These are phyloP conservation scores for Trichomonas gallinae DNA, from an alignment of 208 protist genomes.

Conservation along the genomic window DNA sequence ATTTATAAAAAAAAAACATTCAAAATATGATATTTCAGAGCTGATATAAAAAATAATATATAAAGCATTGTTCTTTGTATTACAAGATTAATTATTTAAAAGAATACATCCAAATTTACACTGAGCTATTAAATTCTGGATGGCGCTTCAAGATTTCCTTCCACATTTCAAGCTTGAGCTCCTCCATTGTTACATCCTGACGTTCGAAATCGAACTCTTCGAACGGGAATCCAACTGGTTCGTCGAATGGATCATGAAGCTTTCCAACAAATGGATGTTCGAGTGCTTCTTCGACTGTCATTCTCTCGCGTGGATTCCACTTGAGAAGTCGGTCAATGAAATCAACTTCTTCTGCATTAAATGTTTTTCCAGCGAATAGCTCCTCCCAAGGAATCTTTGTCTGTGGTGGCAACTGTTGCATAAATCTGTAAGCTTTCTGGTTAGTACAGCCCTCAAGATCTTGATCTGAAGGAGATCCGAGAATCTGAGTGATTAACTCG, in stretches of 20 bases:
- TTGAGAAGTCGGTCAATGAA: slow-evolving; percentile 42
- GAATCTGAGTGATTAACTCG: slow-evolving; percentile 57
- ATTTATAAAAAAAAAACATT: too few species aligned
- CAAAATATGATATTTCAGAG: too few species aligned
- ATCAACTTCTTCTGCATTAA: slow-evolving; percentile 33
- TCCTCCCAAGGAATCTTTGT: slow-evolving; percentile 41
- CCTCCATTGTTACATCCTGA: background rate
- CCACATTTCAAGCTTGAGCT: background rate
- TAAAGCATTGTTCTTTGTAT: too few species aligned
- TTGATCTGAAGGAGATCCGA: slow-evolving; percentile 63
- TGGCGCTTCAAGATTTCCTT: background rate
- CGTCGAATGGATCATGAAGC: slow-evolving; percentile 1
- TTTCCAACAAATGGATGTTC: slow-evolving; percentile 24
- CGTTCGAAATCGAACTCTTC: background rate
- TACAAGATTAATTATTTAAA: too few species aligned
- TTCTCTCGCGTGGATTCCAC: slow-evolving; percentile 43
- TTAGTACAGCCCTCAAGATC: slow-evolving; percentile 61
- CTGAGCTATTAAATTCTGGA: background rate
- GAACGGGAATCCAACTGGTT: background rate
- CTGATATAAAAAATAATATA: too few species aligned
- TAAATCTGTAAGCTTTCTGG: slow-evolving; percentile 60
- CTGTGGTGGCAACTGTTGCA: slow-evolving; percentile 54
- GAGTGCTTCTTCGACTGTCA: slow-evolving; percentile 40
- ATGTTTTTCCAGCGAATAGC: background rate
- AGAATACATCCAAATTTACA: too few species aligned